Base-by-base conservation (phyloP, 768 basidiomycete species). In the Lentinula detonsa region DNA sequence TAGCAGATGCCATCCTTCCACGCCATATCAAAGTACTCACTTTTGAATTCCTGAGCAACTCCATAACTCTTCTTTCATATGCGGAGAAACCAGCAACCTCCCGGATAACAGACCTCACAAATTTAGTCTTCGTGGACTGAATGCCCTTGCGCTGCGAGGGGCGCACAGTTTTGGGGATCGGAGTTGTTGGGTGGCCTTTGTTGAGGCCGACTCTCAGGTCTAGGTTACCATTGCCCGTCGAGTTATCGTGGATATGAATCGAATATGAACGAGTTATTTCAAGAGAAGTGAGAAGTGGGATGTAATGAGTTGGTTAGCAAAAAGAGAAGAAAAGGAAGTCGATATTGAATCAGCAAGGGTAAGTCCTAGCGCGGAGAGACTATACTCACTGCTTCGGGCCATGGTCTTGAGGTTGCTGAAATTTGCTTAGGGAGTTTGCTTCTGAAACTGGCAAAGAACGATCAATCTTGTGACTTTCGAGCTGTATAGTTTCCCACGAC, bases 1-100 rank as follows among this genome's bases (percentile, higher is more conserved):
- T 13, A 39, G 13, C 37, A 39, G 15, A 33, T 23, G 39, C 2
- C 33, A 8, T 45, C 52, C 60, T 54, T 43, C 40, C 28, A 28
- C 28, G 28, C 28, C 28, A 28, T 28, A 28, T 28, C 28, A 28
- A 4, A 28, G 28, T 3, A 74, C 88, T 67, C 73, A 91, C 91
- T 83, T 96, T 97, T 65, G 93, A 95, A 85, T 97, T 98, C 78
- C 95, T 87, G 81, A 97, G 76, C 85, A 99, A 74, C 78, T 99
- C 97, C 90, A 99, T 86, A 60, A 98, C 95, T 68, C 97, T 87
- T 72, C 95, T 85, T 85, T 99, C 97, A 75, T 99, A 98, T 39
- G 96, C 89, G 39, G 94, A 91, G 80, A 97, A 98, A 63, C 96
- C 96, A 69, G 87, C 93, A 73, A 99, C 97, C 84, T 99, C 97